Base-by-base conservation (phyloP, 1,139 yeast genomes). In the Yamadazyma oceani region DNA sequence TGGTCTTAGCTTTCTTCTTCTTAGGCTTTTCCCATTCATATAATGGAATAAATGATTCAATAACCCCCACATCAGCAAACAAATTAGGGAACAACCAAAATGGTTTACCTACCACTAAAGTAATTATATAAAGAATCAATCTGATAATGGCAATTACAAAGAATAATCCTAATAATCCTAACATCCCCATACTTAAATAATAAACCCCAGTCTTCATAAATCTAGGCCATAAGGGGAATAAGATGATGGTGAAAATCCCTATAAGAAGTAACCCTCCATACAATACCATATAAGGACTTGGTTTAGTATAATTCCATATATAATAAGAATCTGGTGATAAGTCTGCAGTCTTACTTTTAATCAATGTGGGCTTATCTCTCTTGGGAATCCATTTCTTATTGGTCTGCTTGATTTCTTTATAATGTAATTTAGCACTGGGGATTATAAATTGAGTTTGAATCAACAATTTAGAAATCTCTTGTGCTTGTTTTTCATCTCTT, bases 141-240 rank as follows among this genome's bases (percentile, higher is more conserved):
- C 99, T 78, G 26, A 92, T 65, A 37, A 94, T 73, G 2, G 97
- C 96, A 50, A 86, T 64, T 17, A 66, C 85, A 51, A 92, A 85
- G 62, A 92, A 84, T 37, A 79, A 66, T 7, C 80, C 92, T 38
- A 94, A 72, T 36, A 92, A 63, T 0, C 87, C 92, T 48, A 94
- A 65, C 40, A 83, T 64, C 3, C 77, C 85, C 75, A 90, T 78
- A 24, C 96, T 86, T 41, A 88, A 59, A 60, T 88, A 92, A 86
- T 96, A 92, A 26, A 88, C 96, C 26, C 95, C 95, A 38, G 75
- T 74, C 59, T 95, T 84, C 94, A 92, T 81, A 61, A 82, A 78
- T 35, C 72, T 58, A 16, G 99, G 99, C 99, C 99, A 92, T 53
- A 92, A 75, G 45, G 98, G 99, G 80, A 88, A 94, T 55, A 92